Evolutionary conservation across 2,329 filamentous ascomycete genomes (phyloP), one percentile per base, ranked within the genome.

Genomic region (Neocucurbitaria cava): DNA sequence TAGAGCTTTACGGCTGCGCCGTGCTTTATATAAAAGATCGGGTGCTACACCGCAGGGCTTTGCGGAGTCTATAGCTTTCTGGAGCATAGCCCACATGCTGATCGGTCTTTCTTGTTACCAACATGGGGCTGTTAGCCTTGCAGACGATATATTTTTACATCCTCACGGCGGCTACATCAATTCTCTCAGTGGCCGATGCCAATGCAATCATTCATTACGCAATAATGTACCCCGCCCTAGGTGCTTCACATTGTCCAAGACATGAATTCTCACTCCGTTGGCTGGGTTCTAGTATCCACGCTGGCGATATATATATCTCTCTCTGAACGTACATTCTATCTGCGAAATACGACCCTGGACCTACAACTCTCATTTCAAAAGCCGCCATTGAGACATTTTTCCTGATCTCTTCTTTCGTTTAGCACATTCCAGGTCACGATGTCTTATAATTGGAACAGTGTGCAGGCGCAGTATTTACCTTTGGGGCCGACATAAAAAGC

Each of bases 111-210:
- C 7, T 28, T 41, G 52, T 46, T 52, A 30, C 15, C 42, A 41
- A 33, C 43, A 20, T 40, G 47, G 48, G 48, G 52, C 48, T 46
- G 48, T 56, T 58, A 28, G 28, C 30, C 42, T 36, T 26, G 23
- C 30, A 17, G n/a, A 17, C n/a, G 18, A 36, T 44, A 23, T 46
- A 48, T 39, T 38, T 53, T 53, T 28, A 39, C 40, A 41, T 49
- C 33, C 44, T 35, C 52, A 51, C 49, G 58, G 59, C 59, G 57
- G 59, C 52, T 61, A 58, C 38, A 58, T 47, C 45, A 43, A 47
- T 36, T 41, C 31, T 51, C 39, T 61, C 23, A 58, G 49, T 62
- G 59, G 59, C 33, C 48, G 31, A 45, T 10, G 20, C 36, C 26
- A 28, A 17, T 38, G 35, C 40, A 24, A 18, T 44, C 47, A 49